Conservation (phyloP, 2,329 filamentous ascomycete genomes). For the Colletotrichum sp. region DNA sequence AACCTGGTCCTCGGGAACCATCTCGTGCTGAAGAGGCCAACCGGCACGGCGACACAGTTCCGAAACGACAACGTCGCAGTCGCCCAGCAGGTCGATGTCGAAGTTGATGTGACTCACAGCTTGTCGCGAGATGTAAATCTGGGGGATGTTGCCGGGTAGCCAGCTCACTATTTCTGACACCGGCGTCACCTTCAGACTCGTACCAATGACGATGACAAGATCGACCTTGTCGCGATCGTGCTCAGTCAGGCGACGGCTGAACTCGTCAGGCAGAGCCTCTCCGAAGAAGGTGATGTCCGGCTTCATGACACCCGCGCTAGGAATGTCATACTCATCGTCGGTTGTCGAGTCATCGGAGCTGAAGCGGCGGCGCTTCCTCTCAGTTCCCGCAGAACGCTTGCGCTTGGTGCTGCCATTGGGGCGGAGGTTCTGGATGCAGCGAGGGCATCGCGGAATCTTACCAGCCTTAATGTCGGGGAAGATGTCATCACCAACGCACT, state of each 20-base stretch:
- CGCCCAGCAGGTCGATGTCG: slow-evolving; percentile 93
- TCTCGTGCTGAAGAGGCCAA: slow-evolving; percentile 83
- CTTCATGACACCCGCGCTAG: slow-evolving; percentile 83
- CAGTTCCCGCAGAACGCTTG: slow-evolving; percentile 43
- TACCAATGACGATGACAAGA: slow-evolving; percentile 94
- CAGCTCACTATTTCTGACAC: slow-evolving; percentile 90
- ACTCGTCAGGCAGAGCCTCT: slow-evolving; percentile 84
- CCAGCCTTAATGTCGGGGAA: slow-evolving; percentile 80
- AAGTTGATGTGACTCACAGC: slow-evolving; percentile 91
- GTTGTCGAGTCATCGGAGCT: slow-evolving; percentile 42
- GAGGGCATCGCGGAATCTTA: slow-evolving; percentile 77
- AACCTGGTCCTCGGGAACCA: slow-evolving; percentile 73
- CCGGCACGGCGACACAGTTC: slow-evolving; percentile 84
- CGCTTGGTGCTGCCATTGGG: slow-evolving; percentile 35
- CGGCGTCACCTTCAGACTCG: slow-evolving; percentile 92
- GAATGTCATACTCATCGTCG: slow-evolving; percentile 59
- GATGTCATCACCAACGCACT: slow-evolving; percentile 77
- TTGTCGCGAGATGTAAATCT: slow-evolving; percentile 88
- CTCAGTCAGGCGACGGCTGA: slow-evolving; percentile 80
- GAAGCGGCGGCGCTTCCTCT: slow-evolving; percentile 43
- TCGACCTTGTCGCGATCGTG: slow-evolving; percentile 83
- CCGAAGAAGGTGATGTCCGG: slow-evolving; percentile 99
- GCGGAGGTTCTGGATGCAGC: slow-evolving; percentile 65
- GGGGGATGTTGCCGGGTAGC: slow-evolving; percentile 79
- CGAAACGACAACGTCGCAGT: slow-evolving; percentile 88